Base-by-base conservation (phyloP, 1,139 yeast species). In the Kodamaea sp. region DNA sequence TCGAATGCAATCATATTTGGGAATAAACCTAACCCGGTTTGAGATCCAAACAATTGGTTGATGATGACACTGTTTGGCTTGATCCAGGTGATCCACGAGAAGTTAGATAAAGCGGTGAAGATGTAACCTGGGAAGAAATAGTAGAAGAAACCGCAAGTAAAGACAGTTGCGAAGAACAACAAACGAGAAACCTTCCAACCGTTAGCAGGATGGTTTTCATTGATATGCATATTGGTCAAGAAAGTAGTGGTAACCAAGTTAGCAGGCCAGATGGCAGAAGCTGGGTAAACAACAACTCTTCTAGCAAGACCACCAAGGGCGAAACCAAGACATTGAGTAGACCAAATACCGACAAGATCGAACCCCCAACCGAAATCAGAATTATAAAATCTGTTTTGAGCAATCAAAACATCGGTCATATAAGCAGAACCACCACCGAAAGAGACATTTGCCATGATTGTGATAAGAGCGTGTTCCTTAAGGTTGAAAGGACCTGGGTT, bases 221-320 rank as follows among this genome's bases (percentile, higher is more conserved):
- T 75, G 39, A 76, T 56, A 57, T 81, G 85, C 62, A 80, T 70
- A 51, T 79, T 78, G 41, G 84, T 78, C 52, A 80, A 67, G 48
- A 73, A 69, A 10, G 75, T 66, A 36, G 67, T 47, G 12, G 71
- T 61, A 37, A 69, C 73, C 61, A 58, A 78, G 63, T 49, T 80
- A 10, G 76, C 61, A 1, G 89, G 89, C 89, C 89, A 83, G 37
- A 81, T 72, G 62, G 81, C 78, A 7, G 78, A 65, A 4, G 82
- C 72, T 2, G 87, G 84, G 43, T 75, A 75, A 11, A 81, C 82
- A 48, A 81, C 65, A 24, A 79, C 67, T 49, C 77, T 67, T 52
- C 78, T 65, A 35, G 73, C 69, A 43, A 78, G 45, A 34, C 89
- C 89, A 29, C 85, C 85, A 40, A 80, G 58, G 10, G 84, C 79